Evolutionary conservation across 306 rosid species (phyloP).

Genomic region (Dalbergia oliveri): DNA sequence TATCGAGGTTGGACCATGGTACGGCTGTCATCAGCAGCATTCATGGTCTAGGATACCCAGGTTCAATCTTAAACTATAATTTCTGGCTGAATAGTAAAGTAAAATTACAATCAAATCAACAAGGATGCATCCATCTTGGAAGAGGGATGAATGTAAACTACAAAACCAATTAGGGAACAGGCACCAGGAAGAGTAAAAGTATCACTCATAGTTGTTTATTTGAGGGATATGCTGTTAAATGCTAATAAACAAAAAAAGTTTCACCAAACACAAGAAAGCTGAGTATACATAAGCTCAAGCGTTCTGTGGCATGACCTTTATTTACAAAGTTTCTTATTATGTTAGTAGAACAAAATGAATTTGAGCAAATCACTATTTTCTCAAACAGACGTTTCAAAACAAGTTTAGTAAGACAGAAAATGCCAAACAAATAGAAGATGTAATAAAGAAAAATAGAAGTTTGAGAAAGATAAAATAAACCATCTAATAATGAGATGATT

Average conservation of each 20-base stretch:
- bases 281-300: background rate
- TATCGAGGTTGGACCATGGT: too few species aligned
- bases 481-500: conserved; percentile 4
- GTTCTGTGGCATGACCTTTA: background rate
- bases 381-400: background rate
- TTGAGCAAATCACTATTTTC: background rate
- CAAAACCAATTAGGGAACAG: background rate
- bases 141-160: background rate
- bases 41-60: background rate
- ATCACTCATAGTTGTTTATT: background rate
- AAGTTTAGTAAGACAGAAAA: background rate
- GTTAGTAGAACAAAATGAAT: conserved; percentile 2
- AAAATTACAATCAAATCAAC: background rate
- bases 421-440: conserved; percentile 2
- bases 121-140: background rate
- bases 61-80: background rate
- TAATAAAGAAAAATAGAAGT: background rate
- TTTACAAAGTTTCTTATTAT: background rate
- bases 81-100: background rate
- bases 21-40: too few species aligned
- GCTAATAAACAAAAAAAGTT: background rate
- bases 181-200: background rate
- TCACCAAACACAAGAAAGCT: background rate
- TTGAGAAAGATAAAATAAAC: background rate
- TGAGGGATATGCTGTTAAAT: too few species aligned